These are phyloP conservation scores for Amoeboaphelidium protococcarum DNA, from an alignment of 371 early-diverging fungal genomes.

Conservation along the genomic window DNA sequence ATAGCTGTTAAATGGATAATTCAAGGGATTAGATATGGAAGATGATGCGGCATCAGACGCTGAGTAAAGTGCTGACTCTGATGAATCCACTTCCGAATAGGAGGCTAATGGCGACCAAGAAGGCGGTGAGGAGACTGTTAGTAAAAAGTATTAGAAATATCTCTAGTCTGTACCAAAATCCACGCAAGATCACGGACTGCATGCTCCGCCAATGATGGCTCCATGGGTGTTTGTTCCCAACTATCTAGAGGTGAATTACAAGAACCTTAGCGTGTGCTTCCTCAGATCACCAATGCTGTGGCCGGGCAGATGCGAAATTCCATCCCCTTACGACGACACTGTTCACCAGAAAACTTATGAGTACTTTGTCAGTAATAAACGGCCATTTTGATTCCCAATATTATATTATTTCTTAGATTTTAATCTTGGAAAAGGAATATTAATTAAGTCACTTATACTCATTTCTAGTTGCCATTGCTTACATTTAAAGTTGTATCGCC, in stretches of 20 bases:
- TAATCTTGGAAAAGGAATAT: no score
- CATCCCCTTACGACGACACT: slow-evolving; percentile 33
- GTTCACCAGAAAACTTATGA: neutral
- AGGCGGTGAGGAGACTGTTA: no score
- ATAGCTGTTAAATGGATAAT: neutral
- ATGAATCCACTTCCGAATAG: neutral
- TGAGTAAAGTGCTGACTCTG: neutral
- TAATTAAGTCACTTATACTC: no score
- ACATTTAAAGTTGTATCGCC: no score
- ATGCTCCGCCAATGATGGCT: slow-evolving; percentile 47
- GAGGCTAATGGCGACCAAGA: neutral
- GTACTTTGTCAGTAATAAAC: neutral
- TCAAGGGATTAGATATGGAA: neutral
- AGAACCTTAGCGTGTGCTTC: slow-evolving; percentile 62
- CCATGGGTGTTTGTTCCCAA: slow-evolving; percentile 89
- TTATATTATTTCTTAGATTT: no score
- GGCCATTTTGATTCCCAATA: no score
- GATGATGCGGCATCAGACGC: neutral
- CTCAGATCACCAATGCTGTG: slow-evolving; percentile 61
- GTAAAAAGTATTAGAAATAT: no score
- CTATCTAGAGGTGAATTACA: slow-evolving; percentile 87
- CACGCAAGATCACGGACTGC: slow-evolving; percentile 12
- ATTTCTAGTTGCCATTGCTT: no score
- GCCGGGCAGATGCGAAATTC: slow-evolving; percentile 64
- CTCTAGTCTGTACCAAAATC: no score